Evolutionary conservation across 2,329 filamentous ascomycete species (phyloP).

Genomic region (Fusarium succisae): DNA sequence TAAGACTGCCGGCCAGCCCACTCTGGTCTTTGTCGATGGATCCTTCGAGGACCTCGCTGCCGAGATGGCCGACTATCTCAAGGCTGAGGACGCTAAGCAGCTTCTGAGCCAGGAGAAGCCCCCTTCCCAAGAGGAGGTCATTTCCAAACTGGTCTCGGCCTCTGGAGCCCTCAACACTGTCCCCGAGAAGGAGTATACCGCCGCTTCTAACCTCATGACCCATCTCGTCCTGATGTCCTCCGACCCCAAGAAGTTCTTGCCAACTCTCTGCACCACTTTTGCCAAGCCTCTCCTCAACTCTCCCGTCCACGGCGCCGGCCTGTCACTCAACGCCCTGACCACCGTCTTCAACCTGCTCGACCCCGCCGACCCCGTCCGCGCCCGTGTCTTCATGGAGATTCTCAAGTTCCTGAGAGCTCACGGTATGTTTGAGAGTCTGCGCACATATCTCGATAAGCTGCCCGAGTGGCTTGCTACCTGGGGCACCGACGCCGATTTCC

Average conservation of each 20-base stretch:
- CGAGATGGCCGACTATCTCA: conserved; percentile 95
- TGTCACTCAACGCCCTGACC: conserved; percentile 89
- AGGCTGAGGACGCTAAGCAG: conserved; percentile 80
- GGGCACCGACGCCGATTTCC: conserved; percentile 83
- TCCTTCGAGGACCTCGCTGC: conserved; percentile 90
- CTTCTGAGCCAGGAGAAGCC: conserved; percentile 77
- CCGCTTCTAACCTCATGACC: conserved; percentile 95
- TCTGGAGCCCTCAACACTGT: conserved; percentile 81
- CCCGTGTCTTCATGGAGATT: conserved; percentile 90
- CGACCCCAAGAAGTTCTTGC: conserved; percentile 86
- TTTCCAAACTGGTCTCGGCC: conserved; percentile 88
- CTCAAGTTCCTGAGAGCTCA: conserved; percentile 81
- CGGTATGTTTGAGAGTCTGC: conserved; percentile 83
- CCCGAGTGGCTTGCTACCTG: conserved; percentile 84
- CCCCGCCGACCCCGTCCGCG: conserved; percentile 79
- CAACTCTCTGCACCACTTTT: conserved; percentile 88
- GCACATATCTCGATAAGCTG: conserved; percentile 83
- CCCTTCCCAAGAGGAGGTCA: conserved; percentile 77
- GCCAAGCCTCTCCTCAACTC: conserved; percentile 87
- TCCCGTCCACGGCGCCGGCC: conserved; percentile 81
- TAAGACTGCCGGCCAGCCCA: conserved; percentile 60
- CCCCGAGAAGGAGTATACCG: conserved; percentile 95
- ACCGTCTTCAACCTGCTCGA: conserved; percentile 96
- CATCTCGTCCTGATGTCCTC: conserved; percentile 90
- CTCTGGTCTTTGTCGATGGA: conserved; percentile 85